Conservation (phyloP, 345 rosid species). For the Eucalyptus shirleyi region DNA sequence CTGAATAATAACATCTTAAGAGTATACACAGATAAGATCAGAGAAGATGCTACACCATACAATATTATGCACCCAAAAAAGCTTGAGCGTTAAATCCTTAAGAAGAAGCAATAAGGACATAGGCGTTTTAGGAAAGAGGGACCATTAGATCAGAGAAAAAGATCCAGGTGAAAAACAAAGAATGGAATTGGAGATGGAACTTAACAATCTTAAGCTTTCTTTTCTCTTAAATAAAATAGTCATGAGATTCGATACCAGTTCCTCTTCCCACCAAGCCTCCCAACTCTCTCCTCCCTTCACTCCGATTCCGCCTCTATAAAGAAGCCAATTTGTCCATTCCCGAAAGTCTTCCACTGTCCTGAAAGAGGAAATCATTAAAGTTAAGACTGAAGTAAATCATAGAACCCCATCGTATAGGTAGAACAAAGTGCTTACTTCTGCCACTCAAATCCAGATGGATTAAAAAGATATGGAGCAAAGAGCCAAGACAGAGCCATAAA, state of each 20-base stretch:
- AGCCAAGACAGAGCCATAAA: conserved; percentile 94
- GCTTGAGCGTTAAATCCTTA: background rate
- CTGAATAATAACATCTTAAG: background rate
- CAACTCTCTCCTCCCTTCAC: conserved; percentile 98
- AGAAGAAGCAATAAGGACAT: background rate
- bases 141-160: background rate
- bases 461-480: conserved; percentile 91
- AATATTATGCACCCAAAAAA: background rate
- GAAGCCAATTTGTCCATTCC: conserved; percentile 99
- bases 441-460: conserved; percentile 99
- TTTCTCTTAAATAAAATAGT: background rate
- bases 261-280: conserved; percentile 99
- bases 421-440: conserved; percentile 56
- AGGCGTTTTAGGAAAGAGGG: background rate
- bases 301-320: conserved; percentile 98
- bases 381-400: background rate
- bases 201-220: background rate
- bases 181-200: background rate
- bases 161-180: background rate
- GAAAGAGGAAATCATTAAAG: background rate
- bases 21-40: background rate
- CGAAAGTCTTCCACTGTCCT: conserved; percentile 95
- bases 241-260: conserved; percentile 44
- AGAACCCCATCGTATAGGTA: background rate
- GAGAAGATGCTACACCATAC: background rate